These are phyloP conservation scores for Fusarium citri DNA, from an alignment of 2,329 filamentous ascomycete genomes.

Conservation along the genomic window DNA sequence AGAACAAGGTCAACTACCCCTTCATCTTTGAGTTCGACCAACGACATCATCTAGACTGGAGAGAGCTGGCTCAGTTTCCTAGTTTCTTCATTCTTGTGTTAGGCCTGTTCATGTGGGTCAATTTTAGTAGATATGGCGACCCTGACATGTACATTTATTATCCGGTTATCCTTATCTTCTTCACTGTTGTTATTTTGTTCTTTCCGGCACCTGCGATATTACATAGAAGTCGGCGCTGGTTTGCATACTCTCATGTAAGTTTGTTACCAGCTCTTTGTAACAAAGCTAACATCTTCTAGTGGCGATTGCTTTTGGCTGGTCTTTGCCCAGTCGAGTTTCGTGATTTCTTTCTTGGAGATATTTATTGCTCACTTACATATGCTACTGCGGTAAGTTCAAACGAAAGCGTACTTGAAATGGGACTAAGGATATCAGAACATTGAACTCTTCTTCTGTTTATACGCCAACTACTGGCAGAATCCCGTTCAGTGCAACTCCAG, in stretches of 20 bases:
- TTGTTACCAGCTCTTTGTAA: rapidly evolving
- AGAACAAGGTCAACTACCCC: constrained; percentile 90
- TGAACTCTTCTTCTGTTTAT: constrained; percentile 94
- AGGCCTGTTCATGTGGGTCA: constrained; percentile 88
- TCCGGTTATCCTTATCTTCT: constrained; percentile 80
- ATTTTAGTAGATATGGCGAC: constrained; percentile 78
- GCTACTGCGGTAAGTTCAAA: constrained; percentile 77
- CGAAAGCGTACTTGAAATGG: neutral
- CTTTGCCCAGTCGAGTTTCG: constrained; percentile 95
- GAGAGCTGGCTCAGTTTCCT: constrained; percentile 86
- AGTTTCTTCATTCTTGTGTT: constrained; percentile 83
- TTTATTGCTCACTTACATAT: constrained; percentile 96
- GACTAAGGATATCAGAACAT: constrained; percentile 71
- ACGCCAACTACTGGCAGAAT: constrained; percentile 79
- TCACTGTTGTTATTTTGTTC: constrained; percentile 77
- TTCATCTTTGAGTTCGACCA: constrained; percentile 98
- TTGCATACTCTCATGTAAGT: constrained; percentile 87
- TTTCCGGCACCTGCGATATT: constrained; percentile 81
- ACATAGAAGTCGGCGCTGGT: constrained; percentile 83
- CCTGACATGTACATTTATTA: constrained; percentile 84
- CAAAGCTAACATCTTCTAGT: constrained; percentile 62
- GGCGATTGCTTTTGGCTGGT: constrained; percentile 85
- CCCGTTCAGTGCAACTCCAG: constrained; percentile 85
- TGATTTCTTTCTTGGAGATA: constrained; percentile 97
- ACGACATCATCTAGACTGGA: constrained; percentile 88